Evolutionary conservation across 225 moss, liverwort and hornwort genomes (phyloP).

Genomic region (Marchantia paleacea): DNA sequence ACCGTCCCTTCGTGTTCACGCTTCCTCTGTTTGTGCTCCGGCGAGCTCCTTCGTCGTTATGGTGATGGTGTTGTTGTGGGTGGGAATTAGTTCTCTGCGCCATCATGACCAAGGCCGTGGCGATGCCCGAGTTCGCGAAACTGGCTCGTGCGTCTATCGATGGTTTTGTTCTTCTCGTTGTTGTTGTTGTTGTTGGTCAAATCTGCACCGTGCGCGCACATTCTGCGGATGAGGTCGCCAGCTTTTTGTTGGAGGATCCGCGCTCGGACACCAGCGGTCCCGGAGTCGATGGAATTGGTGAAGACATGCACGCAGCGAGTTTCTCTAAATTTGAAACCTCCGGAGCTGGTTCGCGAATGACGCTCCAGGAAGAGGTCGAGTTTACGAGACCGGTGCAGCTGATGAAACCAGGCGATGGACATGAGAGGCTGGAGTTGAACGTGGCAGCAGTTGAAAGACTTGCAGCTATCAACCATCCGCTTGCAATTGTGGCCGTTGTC

Average conservation of each 20-base stretch:
- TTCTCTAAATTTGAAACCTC: background rate
- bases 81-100: background rate
- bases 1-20: background rate
- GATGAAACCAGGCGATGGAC: conserved; percentile 72
- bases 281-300: background rate
- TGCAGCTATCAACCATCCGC: conserved; percentile 61
- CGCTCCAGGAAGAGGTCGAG: conserved; percentile 15
- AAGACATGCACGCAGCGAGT: background rate
- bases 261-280: conserved; percentile 1
- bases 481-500: conserved; percentile 76
- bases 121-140: background rate
- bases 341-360: conserved; percentile 9
- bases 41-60: background rate
- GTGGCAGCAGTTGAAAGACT: conserved; percentile 71
- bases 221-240: background rate
- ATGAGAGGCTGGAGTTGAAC: conserved; percentile 85
- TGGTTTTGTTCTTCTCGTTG: background rate
- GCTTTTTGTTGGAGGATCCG: conserved; percentile 18
- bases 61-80: background rate
- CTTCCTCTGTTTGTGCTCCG: background rate
- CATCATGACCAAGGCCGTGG: conserved; percentile 19
- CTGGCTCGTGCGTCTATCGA: background rate
- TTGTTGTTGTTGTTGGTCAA: background rate
- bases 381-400: conserved; percentile 48
- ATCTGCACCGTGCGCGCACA: background rate